A percentile compares a stretch with the other conserved stretches of the same genome.
Conservation (phyloP, 2,329 filamentous ascomycete genomes). For the Escovopsis sp. region DNA sequence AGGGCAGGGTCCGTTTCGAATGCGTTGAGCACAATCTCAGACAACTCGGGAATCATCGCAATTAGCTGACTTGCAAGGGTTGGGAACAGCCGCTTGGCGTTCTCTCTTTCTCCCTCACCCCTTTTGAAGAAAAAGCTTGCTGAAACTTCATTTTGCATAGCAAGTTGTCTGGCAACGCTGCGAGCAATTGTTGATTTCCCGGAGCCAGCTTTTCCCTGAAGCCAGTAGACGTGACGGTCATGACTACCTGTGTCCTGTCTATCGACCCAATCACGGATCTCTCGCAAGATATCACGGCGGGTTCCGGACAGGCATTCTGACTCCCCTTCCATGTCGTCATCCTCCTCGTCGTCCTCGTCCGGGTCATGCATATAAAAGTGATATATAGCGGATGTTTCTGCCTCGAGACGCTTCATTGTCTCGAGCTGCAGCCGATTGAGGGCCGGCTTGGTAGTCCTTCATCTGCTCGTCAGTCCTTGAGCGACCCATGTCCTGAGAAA, state of each 20-base stretch:
- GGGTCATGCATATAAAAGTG: not conserved
- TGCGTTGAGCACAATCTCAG: not conserved
- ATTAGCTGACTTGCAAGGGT: slow-evolving; percentile 24
- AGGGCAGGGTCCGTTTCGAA: slow-evolving; percentile 1
- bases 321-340: not conserved
- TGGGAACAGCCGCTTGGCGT: slow-evolving; percentile 19
- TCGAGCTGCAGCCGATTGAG: not conserved
- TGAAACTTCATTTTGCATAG: slow-evolving; percentile 5
- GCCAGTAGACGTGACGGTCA: slow-evolving; percentile 4
- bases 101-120: slow-evolving; percentile 19
- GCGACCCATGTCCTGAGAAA: too few relatives aligned
- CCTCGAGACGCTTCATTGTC: not conserved
- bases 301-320: not conserved
- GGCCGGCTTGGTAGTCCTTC: not conserved
- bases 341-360: not conserved
- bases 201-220: slow-evolving; percentile 8
- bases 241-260: not conserved
- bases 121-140: slow-evolving; percentile 29
- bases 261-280: slow-evolving; percentile 2
- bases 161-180: not conserved
- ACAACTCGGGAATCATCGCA: slow-evolving; percentile 10
- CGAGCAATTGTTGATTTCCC: slow-evolving; percentile 10
- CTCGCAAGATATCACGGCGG: not conserved
- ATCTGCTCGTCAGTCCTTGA: not conserved
- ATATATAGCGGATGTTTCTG: not conserved